These are phyloP conservation scores for Fonsecaea nubica DNA, from an alignment of 2,329 filamentous ascomycete species.

Conservation along the genomic window DNA sequence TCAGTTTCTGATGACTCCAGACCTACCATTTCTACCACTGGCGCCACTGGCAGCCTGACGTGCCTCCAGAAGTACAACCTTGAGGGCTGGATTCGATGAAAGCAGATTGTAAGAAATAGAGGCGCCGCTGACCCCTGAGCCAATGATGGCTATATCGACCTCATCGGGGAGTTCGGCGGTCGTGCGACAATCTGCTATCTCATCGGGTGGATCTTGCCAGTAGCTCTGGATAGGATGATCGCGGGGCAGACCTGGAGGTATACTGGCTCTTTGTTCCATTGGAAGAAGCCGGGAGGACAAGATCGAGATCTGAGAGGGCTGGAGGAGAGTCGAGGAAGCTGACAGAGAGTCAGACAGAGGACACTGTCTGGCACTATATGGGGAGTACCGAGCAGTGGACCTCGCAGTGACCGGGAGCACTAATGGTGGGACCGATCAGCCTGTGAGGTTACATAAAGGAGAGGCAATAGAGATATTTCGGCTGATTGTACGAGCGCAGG, in stretches of 20 bases:
- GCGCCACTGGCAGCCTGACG: constrained; percentile 47
- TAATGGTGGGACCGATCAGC: too few species aligned
- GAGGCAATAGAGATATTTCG: not conserved
- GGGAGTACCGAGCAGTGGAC: not conserved
- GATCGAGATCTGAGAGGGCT: constrained; percentile 1
- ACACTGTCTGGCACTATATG: not conserved
- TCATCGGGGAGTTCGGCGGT: constrained; percentile 39
- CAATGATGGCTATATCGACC: constrained; percentile 48
- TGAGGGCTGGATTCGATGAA: constrained; percentile 35
- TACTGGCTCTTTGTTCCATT: constrained; percentile 29
- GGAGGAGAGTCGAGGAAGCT: not conserved
- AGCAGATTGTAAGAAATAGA: constrained; percentile 45
- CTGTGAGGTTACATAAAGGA: not conserved
- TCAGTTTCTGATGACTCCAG: not conserved
- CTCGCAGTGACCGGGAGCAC: not conserved
- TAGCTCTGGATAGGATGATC: constrained; percentile 47
- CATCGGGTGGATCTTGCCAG: constrained; percentile 44
- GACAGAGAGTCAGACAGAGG: constrained; percentile 7
- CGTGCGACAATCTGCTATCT: constrained; percentile 38
- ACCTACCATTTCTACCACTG: constrained; percentile 43
- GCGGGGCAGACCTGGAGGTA: constrained; percentile 45
- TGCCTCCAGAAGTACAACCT: constrained; percentile 52
- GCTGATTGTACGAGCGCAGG: not conserved
- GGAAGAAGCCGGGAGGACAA: constrained; percentile 6
- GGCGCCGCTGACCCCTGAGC: constrained; percentile 50